A percentile compares a stretch with the other conserved stretches of the same genome.
Evolutionary conservation across 306 rosid species (phyloP).

Genomic region (Lupinus albus): DNA sequence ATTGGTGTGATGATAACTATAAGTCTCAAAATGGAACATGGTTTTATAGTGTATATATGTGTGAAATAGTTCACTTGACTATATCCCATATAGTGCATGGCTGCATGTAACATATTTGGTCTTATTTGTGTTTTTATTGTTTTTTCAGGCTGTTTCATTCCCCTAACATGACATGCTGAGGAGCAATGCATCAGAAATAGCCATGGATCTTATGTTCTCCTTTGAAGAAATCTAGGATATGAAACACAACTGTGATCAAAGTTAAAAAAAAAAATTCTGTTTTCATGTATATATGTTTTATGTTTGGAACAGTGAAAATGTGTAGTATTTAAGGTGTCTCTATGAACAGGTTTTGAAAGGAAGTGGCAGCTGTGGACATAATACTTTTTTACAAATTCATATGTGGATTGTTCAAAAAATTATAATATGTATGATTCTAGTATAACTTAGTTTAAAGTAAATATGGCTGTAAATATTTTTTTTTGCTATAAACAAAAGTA

Average conservation of each 20-base stretch:
- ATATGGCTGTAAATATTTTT: no score
- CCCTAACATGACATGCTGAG: slow-evolving; percentile 65
- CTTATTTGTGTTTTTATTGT: background rate
- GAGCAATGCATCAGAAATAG: slow-evolving; percentile 52
- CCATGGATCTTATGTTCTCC: slow-evolving; percentile 34
- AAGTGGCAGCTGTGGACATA: slow-evolving; percentile 32
- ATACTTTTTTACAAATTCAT: background rate
- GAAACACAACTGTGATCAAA: slow-evolving; percentile 41
- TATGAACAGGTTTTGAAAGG: slow-evolving; percentile 26
- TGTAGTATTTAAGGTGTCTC: slow-evolving; percentile 35
- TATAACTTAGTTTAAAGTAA: no score
- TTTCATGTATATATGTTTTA: slow-evolving; percentile 32
- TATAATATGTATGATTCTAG: background rate
- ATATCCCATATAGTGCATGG: background rate
- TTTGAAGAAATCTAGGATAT: slow-evolving; percentile 42
- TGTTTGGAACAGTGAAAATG: slow-evolving; percentile 17
- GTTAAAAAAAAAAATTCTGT: slow-evolving; percentile 23
- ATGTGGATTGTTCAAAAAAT: background rate
- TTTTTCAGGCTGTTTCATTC: slow-evolving; percentile 40
- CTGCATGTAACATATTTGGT: background rate
- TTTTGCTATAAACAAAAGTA: no score
- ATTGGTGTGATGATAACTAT: background rate
- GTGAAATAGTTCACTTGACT: background rate
- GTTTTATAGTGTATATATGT: background rate
- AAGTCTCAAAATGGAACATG: background rate